Evolutionary conservation across 306 rosid species (phyloP).

Genomic region (Dalbergia oliveri): DNA sequence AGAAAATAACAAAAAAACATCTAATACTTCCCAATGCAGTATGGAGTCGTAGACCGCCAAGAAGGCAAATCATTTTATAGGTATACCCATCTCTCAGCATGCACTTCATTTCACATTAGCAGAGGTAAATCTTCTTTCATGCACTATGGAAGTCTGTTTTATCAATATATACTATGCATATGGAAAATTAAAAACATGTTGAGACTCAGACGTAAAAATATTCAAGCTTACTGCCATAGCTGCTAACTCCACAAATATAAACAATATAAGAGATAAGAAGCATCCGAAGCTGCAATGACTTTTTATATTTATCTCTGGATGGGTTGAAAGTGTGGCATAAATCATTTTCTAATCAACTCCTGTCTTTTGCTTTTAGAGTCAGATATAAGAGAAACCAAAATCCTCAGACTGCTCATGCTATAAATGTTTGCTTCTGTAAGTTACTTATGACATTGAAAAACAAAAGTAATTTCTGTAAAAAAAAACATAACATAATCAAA

Average conservation of each 20-base stretch:
- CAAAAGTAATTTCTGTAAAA: not conserved
- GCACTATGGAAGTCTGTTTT: conserved; percentile 10
- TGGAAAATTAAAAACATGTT: not conserved
- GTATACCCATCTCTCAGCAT: conserved; percentile 25
- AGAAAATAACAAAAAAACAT: not conserved
- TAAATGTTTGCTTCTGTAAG: not conserved
- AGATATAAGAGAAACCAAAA: conserved; percentile 35
- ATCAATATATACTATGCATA: conserved; percentile 2
- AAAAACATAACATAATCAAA: conserved; percentile 40
- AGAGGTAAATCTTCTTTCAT: conserved; percentile 15
- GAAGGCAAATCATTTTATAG: conserved; percentile 12
- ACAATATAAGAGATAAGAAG: not conserved
- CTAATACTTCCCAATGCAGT: conserved; percentile 13
- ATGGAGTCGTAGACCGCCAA: conserved; percentile 4
- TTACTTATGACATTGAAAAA: not conserved
- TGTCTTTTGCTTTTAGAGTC: conserved; percentile 6
- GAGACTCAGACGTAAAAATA: not conserved
- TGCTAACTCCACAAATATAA: conserved; percentile 19
- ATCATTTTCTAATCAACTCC: not conserved
- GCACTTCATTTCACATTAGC: conserved; percentile 33
- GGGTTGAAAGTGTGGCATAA: conserved; percentile 17
- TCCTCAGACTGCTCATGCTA: conserved; percentile 7
- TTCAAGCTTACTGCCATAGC: not conserved
- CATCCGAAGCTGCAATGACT: not conserved
- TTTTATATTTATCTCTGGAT: conserved; percentile 32